Conservation (phyloP, 2,329 filamentous ascomycete species). For the Botrytis hyacinthi region DNA sequence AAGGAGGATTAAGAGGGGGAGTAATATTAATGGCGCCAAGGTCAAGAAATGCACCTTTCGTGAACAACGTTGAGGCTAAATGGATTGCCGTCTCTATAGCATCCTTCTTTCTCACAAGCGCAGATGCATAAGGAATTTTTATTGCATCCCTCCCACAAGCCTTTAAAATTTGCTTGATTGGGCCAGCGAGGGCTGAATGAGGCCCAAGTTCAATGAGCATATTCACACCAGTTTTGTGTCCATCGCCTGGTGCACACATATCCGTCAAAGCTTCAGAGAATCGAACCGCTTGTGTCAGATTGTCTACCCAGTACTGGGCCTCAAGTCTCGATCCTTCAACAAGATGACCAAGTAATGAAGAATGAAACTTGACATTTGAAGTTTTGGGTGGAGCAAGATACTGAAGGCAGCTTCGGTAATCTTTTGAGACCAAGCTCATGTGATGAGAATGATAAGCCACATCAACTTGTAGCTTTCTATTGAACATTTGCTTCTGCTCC, state of each 20-base stretch:
- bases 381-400: constrained; percentile 9
- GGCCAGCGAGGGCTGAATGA: constrained; percentile 29
- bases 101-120: constrained; percentile 24
- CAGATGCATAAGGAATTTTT: constrained; percentile 35
- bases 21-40: constrained; percentile 50
- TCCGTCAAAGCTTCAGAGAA: constrained; percentile 43
- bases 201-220: constrained; percentile 30
- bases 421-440: constrained; percentile 17
- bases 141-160: constrained; percentile 43
- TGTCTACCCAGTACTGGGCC: constrained; percentile 46
- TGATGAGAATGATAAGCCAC: constrained; percentile 22
- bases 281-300: constrained; percentile 46
- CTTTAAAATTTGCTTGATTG: constrained; percentile 39
- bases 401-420: constrained; percentile 18
- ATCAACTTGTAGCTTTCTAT: constrained; percentile 26
- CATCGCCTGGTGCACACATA: constrained; percentile 28
- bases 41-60: constrained; percentile 39
- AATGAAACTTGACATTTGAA: constrained; percentile 41
- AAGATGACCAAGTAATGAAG: constrained; percentile 42
- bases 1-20: constrained; percentile 27
- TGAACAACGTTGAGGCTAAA: constrained; percentile 25
- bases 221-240: constrained; percentile 28
- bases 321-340: constrained; percentile 33
- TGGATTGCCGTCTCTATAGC: constrained; percentile 26
- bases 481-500: constrained; percentile 28